phyloP scores from a whole-genome alignment of 73 alveolate species.

The Uronychia binucleata region DNA sequence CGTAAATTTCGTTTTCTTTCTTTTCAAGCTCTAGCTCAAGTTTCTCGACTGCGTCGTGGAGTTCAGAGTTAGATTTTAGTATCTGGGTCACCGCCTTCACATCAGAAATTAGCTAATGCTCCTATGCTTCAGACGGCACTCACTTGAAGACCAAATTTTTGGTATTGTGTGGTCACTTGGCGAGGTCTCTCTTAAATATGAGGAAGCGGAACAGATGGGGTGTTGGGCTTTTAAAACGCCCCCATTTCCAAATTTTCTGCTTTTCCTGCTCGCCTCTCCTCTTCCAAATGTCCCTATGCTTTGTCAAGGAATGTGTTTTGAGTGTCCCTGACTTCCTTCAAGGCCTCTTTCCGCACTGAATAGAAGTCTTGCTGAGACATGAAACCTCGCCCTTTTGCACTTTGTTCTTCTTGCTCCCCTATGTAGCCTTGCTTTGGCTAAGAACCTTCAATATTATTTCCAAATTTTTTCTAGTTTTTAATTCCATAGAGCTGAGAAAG shows the following conservation, averaged over 20 bases:
- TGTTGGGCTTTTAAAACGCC: not conserved
- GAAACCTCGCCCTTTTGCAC: not conserved
- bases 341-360: not conserved
- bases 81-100: conserved; percentile 55
- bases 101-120: not conserved
- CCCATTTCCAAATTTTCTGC: not conserved
- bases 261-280: not conserved
- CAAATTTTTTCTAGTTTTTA: not conserved
- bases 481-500: conserved; percentile 9
- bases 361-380: not conserved
- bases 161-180: not conserved
- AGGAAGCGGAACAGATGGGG: not conserved
- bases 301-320: too few species aligned
- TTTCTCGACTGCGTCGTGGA: conserved; percentile 38
- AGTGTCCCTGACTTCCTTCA: not conserved
- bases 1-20: conserved; percentile 27
- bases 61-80: conserved; percentile 44
- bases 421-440: not conserved
- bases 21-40: conserved; percentile 11
- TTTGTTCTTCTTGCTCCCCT: not conserved
- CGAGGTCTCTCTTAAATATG: not conserved
- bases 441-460: not conserved
- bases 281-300: not conserved
- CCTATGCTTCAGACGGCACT: too few species aligned
- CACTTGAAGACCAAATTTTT: too few species aligned